Conservation (phyloP, 202 grass and related monocot species). For the Elaeis oleifera region DNA sequence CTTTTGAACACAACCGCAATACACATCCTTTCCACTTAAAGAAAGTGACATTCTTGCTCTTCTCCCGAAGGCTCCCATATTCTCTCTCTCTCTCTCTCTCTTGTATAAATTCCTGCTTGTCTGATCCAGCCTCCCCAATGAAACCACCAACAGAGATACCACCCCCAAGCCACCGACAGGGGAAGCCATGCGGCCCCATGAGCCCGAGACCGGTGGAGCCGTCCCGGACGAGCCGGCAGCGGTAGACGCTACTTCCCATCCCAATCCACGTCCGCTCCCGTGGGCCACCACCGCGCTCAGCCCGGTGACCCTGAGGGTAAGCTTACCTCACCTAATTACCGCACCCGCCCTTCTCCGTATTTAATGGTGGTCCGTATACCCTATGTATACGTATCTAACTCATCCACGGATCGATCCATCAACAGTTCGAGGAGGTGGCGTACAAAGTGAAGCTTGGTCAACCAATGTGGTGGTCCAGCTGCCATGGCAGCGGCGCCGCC, state of each 20-base stretch:
- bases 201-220: constrained; percentile 4
- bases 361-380: too few relatives aligned
- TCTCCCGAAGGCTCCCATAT: constrained; percentile 2
- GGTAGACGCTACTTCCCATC: constrained; percentile 42
- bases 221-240: not conserved
- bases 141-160: not conserved
- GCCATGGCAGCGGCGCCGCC: not conserved
- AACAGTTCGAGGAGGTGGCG: constrained; percentile 83
- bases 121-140: too few relatives aligned
- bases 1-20: not conserved
- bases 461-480: not conserved
- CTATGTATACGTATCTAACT: too few relatives aligned
- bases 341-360: too few relatives aligned
- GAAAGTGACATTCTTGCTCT: too few relatives aligned
- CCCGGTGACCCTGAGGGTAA: constrained; percentile 75
- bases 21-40: not conserved
- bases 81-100: not conserved
- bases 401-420: too few relatives aligned
- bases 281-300: constrained; percentile 27
- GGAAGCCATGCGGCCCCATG: not conserved
- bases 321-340: not conserved
- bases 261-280: constrained; percentile 31
- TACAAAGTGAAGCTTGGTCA: constrained; percentile 64
- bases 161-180: too few relatives aligned
- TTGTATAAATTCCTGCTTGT: too few relatives aligned